These are phyloP conservation scores for Coemansia sp. DNA, from an alignment of 192 early-diverging fungal species.

Conservation along the genomic window DNA sequence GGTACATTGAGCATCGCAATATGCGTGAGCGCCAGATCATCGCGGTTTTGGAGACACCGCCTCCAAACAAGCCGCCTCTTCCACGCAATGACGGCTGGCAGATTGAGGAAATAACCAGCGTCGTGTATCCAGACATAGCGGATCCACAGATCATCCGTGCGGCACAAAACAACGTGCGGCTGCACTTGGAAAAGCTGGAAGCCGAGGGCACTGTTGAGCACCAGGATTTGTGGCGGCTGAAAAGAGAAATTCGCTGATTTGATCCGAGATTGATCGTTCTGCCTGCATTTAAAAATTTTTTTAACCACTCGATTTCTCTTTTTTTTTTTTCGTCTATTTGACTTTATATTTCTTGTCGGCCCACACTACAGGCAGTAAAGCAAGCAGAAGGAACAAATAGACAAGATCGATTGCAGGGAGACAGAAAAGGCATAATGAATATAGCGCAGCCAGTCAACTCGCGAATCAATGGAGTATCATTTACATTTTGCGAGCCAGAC, in stretches of 20 bases:
- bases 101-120: slow-evolving; percentile 27
- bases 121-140: slow-evolving; percentile 28
- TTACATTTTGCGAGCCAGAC: slow-evolving; percentile 83
- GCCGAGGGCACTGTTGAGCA: slow-evolving; percentile 12
- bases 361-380: not conserved
- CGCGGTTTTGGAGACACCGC: slow-evolving; percentile 22
- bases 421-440: slow-evolving; percentile 58
- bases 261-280: slow-evolving; percentile 4
- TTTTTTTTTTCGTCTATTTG: slow-evolving; percentile 7
- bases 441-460: slow-evolving; percentile 78
- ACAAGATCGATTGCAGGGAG: too few relatives aligned
- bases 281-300: slow-evolving; percentile 11
- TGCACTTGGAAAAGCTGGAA: slow-evolving; percentile 37
- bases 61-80: slow-evolving; percentile 3
- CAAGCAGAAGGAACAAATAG: too few relatives aligned
- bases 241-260: slow-evolving; percentile 12
- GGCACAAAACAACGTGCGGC: slow-evolving; percentile 30
- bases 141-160: slow-evolving; percentile 34
- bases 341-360: not conserved
- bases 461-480: slow-evolving; percentile 83
- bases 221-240: slow-evolving; percentile 19
- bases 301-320: not conserved
- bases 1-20: slow-evolving; percentile 76
- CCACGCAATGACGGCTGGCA: slow-evolving; percentile 17
- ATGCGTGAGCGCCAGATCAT: slow-evolving; percentile 75